phyloP scores from a whole-genome alignment of 1,139 yeast genomes.

The Suhomyces choctaworum region DNA sequence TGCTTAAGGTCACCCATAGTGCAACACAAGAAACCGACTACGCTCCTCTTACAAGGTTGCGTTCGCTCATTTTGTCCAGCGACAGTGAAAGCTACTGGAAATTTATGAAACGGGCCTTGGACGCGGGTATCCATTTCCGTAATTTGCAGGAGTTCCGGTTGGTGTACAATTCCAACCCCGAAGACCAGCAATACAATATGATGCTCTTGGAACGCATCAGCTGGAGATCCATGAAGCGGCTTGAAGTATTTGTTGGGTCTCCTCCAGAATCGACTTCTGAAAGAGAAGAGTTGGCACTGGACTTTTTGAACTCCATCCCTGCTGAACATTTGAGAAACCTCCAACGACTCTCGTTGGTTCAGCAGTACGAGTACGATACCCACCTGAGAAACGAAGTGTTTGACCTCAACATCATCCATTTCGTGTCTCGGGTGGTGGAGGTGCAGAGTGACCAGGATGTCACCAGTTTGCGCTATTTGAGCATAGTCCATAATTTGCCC shows the following conservation, averaged over 20 bases:
- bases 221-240: conserved; percentile 22
- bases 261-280: background rate
- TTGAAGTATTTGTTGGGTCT: conserved; percentile 30
- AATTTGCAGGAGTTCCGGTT: conserved; percentile 20
- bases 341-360: conserved; percentile 46
- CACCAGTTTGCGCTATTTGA: conserved; percentile 33
- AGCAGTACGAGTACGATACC: conserved; percentile 42
- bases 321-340: conserved; percentile 20
- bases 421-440: conserved; percentile 33
- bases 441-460: conserved; percentile 11
- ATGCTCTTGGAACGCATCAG: conserved; percentile 13
- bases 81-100: conserved; percentile 19
- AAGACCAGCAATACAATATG: conserved; percentile 8
- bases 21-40: background rate
- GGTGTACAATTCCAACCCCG: conserved; percentile 15
- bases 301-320: conserved; percentile 15
- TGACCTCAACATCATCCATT: conserved; percentile 51
- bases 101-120: conserved; percentile 15
- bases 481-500: conserved; percentile 56
- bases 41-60: background rate
- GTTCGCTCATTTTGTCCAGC: conserved; percentile 20
- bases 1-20: background rate
- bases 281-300: conserved; percentile 6
- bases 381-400: conserved; percentile 57
- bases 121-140: conserved; percentile 2